Evolutionary conservation across 2,329 filamentous ascomycete species (phyloP).

Genomic region (Trichoderma sp.): DNA sequence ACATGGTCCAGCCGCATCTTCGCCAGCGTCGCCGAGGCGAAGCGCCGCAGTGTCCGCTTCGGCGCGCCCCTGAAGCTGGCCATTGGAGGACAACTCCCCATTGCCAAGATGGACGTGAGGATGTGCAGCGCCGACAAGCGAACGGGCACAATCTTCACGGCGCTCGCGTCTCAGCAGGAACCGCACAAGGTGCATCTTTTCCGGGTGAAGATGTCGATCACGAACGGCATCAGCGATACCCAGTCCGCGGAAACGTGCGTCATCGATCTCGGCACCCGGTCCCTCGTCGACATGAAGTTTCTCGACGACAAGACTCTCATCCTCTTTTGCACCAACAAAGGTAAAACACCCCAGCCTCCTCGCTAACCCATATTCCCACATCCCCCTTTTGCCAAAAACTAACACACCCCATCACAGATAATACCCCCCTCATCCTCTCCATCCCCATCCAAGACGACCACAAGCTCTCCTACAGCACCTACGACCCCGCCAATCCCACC

Average conservation of each 20-base stretch:
- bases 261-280: conserved; percentile 47
- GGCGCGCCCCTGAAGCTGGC: conserved; percentile 56
- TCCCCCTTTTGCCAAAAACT: not conserved
- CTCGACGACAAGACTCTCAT: conserved; percentile 64
- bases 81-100: conserved; percentile 43
- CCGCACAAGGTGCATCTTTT: conserved; percentile 58
- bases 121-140: conserved; percentile 49
- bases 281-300: conserved; percentile 68
- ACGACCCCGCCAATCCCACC: conserved; percentile 35
- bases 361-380: not conserved
- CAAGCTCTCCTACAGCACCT: conserved; percentile 43
- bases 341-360: conserved; percentile 34
- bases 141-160: conserved; percentile 45
- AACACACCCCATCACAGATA: conserved; percentile 33
- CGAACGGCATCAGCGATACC: conserved; percentile 61
- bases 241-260: conserved; percentile 44
- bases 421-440: conserved; percentile 36
- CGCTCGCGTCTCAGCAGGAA: conserved; percentile 45
- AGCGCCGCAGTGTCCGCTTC: conserved; percentile 69
- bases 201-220: conserved; percentile 53
- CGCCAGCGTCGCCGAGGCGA: conserved; percentile 67
- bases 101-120: conserved; percentile 58
- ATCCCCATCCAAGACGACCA: conserved; percentile 44
- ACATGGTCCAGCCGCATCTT: conserved; percentile 64
- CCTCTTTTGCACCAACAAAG: conserved; percentile 54